These are phyloP conservation scores for Phialophora macrospora DNA, from an alignment of 2,329 filamentous ascomycete genomes.

Conservation along the genomic window DNA sequence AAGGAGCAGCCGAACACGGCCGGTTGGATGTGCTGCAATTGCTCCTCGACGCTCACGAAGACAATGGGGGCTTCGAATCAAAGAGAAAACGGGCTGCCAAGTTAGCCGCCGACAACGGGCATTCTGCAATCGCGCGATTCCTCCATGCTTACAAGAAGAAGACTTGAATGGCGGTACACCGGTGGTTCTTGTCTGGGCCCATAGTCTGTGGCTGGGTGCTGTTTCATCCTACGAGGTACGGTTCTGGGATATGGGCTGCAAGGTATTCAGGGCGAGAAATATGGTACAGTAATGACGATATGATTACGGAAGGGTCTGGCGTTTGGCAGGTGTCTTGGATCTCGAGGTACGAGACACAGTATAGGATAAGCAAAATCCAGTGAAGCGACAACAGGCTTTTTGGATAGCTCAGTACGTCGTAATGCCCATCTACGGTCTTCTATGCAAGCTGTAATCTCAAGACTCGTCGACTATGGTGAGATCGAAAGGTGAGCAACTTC, in stretches of 20 bases:
- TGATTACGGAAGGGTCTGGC: neutral
- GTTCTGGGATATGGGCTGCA: neutral
- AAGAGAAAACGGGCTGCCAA: neutral
- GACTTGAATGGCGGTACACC: neutral
- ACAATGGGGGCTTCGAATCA: neutral
- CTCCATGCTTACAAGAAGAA: neutral
- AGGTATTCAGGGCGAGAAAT: neutral
- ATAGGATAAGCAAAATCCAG: neutral
- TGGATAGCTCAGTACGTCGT: neutral
- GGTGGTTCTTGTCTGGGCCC: neutral
- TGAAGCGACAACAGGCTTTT: neutral
- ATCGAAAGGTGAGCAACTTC: too few species aligned
- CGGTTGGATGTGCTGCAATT: slow-evolving; percentile 42
- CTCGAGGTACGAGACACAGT: neutral
- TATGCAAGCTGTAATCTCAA: neutral
- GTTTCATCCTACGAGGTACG: neutral
- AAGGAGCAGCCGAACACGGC: slow-evolving; percentile 42
- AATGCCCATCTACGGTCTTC: neutral
- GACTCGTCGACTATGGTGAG: too few species aligned
- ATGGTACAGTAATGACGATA: neutral
- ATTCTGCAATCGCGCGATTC: neutral
- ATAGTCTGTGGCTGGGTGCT: neutral
- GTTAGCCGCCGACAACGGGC: neutral
- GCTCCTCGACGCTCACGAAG: slow-evolving; percentile 34
- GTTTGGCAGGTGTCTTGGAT: neutral